Base-by-base conservation (phyloP, 352 stramenopile species). In the Phytophthora litchii region DNA sequence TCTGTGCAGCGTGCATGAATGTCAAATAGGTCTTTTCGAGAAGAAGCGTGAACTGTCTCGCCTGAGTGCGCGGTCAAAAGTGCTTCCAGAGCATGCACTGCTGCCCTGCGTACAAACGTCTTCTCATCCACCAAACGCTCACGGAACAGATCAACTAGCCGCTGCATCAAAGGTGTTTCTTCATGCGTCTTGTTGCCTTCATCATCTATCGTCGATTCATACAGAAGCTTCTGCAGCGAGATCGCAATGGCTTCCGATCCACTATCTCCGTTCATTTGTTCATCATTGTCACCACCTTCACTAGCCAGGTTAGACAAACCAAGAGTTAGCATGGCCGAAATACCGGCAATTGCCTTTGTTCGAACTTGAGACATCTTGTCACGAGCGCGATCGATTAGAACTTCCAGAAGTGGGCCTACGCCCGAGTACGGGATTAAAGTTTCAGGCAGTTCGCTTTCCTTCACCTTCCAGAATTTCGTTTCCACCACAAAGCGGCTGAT, bases 321-420 rank as follows among this genome's bases (percentile, higher is more conserved):
- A 16, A 81, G 67, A 2, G 76, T 83, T 16, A 94, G 51, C 37
- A 84, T 74, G 0, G 78, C 58, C 10, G 87, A 91, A 25, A 95
- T 78, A 3, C 80, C 87, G 45, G 67, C 74, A 68, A 95, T 89
- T 10, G 87, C 84, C 45, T 94, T 95, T 0, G 85, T 83, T 25
- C 87, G 84, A 25, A 94, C 85, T 38, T 80, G 64, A 4, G 86
- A 92, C 25, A 91, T 84, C 46, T 90, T 90, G 60, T 95, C 87
- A 4, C 79, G 59, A 29, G 85, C 87, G 6, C 87, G 78, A 23
- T 93, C 78, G 25, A 90, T 77, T 1, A 95, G 53, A 16, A 95
- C 67, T 25, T 89, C 76, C 11, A 94, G 44, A 20, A 94, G 49
- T 9, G 86, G 77, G 0, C 68, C 67, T 3, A 91, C 70, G 1